Conservation (phyloP, 2,329 filamentous ascomycete genomes). For the Didymella arachidicola region DNA sequence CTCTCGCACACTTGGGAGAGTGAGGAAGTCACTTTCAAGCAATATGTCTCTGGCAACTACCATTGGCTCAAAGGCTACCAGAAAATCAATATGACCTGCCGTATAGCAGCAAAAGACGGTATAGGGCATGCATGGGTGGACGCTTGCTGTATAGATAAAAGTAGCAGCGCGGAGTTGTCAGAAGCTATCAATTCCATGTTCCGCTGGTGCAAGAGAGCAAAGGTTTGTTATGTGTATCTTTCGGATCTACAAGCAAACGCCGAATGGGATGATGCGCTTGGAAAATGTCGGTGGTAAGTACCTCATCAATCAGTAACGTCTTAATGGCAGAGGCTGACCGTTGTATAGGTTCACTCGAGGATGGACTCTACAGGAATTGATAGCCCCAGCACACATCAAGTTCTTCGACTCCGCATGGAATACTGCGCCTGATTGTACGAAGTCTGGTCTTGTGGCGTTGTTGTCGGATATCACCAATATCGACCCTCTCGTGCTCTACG, state of each 20-base stretch:
- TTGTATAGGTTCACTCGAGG: no score
- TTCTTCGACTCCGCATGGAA: no score
- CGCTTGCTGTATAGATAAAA: constrained; percentile 21
- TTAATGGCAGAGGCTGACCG: no score
- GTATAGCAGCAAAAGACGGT: background rate
- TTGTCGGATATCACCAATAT: no score
- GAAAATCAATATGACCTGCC: constrained; percentile 3
- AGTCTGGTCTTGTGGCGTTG: no score
- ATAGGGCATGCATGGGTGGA: constrained; percentile 4
- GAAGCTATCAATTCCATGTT: constrained; percentile 30
- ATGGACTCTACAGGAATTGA: no score
- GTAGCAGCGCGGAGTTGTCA: constrained; percentile 13
- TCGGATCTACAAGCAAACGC: constrained; percentile 6
- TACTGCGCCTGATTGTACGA: no score
- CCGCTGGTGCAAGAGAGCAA: constrained; percentile 17
- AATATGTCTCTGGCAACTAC: background rate
- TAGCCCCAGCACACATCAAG: no score
- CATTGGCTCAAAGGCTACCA: background rate
- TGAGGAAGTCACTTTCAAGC: constrained; percentile 12
- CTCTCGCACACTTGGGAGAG: constrained; percentile 19
- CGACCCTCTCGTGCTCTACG: no score
- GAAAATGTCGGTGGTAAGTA: background rate
- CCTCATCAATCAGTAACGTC: no score
- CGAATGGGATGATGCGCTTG: background rate
- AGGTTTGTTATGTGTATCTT: constrained; percentile 23